Conservation (phyloP, 2,329 filamentous ascomycete genomes). For the Fusarium agapanthi region DNA sequence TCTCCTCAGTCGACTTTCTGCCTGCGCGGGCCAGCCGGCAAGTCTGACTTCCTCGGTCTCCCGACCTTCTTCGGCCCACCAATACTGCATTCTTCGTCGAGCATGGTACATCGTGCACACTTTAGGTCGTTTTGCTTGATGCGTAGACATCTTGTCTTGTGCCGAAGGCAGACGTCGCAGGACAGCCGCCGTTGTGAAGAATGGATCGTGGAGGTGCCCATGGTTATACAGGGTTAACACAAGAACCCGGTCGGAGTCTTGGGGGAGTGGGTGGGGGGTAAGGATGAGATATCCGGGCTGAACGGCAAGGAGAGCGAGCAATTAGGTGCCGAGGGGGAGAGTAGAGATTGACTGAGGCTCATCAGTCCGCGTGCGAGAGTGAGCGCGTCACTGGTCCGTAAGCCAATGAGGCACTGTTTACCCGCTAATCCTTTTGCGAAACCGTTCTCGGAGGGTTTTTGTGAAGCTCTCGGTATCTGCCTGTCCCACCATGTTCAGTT, state of each 20-base stretch:
- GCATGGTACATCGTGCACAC: not conserved
- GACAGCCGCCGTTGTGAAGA: not conserved
- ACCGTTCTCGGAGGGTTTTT: not conserved
- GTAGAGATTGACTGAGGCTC: not conserved
- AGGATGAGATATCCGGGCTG: not conserved
- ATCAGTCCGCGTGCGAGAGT: not conserved
- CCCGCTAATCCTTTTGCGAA: not conserved
- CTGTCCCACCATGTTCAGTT: not conserved
- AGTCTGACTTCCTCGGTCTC: not conserved
- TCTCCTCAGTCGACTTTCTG: not conserved
- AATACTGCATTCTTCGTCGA: not conserved
- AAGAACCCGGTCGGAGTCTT: not conserved
- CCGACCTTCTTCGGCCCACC: not conserved
- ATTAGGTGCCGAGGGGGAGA: not conserved
- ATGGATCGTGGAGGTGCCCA: not conserved
- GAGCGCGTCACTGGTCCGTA: not conserved
- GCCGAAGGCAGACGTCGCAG: not conserved
- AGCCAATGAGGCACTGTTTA: not conserved
- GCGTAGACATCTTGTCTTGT: not conserved
- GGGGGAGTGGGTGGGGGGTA: not conserved
- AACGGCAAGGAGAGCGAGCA: not conserved
- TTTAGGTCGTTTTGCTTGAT: not conserved
- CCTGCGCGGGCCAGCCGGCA: not conserved
- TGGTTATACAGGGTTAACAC: not conserved
- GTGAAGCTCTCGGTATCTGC: not conserved